These are phyloP conservation scores for Paramecium sonneborni DNA, from an alignment of 73 alveolate species.

Conservation along the genomic window DNA sequence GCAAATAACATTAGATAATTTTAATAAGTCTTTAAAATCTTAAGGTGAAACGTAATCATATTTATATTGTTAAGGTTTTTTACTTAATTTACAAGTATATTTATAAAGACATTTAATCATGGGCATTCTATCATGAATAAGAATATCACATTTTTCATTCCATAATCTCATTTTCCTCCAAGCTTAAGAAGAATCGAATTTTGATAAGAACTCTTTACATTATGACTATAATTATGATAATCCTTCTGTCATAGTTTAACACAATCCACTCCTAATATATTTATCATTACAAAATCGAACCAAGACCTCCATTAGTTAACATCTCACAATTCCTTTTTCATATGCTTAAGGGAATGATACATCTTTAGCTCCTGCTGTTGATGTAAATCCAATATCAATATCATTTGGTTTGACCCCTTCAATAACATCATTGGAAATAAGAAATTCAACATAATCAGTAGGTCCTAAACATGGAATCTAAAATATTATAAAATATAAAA, in stretches of 20 bases:
- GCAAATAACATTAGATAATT: not conserved
- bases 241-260: not conserved
- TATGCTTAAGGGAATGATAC: not conserved
- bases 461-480: not conserved
- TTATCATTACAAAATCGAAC: not conserved
- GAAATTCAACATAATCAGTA: not conserved
- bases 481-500: not conserved
- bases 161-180: conserved; percentile 13
- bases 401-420: not conserved
- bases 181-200: not conserved
- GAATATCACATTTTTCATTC: not conserved
- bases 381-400: not conserved
- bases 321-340: conserved; percentile 22
- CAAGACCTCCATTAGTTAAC: not conserved
- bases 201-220: not conserved
- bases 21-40: not conserved
- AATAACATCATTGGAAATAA: not conserved
- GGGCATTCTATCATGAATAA: conserved; percentile 1
- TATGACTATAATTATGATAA: not conserved
- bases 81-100: not conserved
- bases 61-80: not conserved
- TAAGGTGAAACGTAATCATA: not conserved
- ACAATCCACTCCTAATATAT: not conserved
- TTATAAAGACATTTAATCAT: not conserved
- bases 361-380: conserved; percentile 2